These are phyloP conservation scores for Alternaria brassicicola DNA, from an alignment of 2,329 filamentous ascomycete genomes.

Conservation along the genomic window DNA sequence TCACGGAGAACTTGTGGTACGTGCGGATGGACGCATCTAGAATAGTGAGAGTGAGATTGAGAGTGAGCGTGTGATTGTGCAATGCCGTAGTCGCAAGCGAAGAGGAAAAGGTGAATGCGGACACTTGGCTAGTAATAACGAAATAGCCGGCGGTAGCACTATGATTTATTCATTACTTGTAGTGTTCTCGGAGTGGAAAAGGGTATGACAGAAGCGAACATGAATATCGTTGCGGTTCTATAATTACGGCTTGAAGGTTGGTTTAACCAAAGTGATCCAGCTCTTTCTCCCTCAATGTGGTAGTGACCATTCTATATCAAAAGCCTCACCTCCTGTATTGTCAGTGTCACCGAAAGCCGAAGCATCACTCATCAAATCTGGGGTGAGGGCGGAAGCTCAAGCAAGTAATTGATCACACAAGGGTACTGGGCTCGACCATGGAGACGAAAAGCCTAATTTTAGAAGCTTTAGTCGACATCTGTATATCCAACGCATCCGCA, in stretches of 20 bases:
- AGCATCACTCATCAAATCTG: neutral
- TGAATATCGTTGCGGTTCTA: too few species aligned
- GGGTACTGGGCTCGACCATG: too few species aligned
- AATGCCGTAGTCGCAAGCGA: neutral
- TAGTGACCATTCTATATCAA: neutral
- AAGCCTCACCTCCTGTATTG: neutral
- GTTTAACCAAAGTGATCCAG: neutral
- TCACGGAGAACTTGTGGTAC: neutral
- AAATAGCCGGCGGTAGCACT: neutral
- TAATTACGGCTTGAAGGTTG: too few species aligned
- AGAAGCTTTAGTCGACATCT: neutral
- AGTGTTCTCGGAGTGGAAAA: too few species aligned
- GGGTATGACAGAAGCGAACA: too few species aligned
- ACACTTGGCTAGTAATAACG: neutral
- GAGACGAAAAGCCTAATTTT: too few species aligned
- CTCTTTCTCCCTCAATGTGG: neutral
- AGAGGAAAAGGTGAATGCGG: neutral
- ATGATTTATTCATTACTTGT: rapidly evolving
- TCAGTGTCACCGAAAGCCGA: neutral
- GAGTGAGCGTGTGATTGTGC: neutral
- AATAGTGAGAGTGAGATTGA: neutral
- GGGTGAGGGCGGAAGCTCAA: neutral
- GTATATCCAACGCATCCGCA: too few species aligned
- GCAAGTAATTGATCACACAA: too few species aligned
- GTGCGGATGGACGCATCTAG: neutral